Conservation (phyloP, 2,329 filamentous ascomycete genomes). For the Emmonsiellopsis sp. region DNA sequence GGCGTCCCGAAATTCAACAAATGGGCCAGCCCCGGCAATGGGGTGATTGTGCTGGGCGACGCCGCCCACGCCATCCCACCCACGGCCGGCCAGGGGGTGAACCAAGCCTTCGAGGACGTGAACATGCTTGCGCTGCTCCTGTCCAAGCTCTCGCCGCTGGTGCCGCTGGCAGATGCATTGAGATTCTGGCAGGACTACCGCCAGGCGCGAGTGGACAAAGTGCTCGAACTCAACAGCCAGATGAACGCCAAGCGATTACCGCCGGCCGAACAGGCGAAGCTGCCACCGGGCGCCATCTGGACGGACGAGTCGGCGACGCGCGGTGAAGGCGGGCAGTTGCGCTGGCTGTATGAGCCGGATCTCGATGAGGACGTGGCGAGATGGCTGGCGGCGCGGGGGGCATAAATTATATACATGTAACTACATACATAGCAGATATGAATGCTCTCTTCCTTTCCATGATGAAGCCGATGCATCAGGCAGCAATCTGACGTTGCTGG, state of each 20-base stretch:
- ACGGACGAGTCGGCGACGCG: not conserved
- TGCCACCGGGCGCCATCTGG: not conserved
- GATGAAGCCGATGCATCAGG: too few species aligned
- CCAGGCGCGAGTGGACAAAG: constrained; percentile 38
- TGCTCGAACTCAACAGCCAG: constrained; percentile 40
- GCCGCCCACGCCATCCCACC: constrained; percentile 55
- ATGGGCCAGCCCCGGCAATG: constrained; percentile 31
- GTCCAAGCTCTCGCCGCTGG: constrained; percentile 15
- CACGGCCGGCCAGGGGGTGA: constrained; percentile 50
- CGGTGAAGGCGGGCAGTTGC: not conserved
- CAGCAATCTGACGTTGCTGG: too few species aligned
- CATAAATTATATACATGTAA: not conserved
- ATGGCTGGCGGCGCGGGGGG: not conserved
- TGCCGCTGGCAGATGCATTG: constrained; percentile 19
- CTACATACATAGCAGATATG: too few species aligned
- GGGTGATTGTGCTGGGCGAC: constrained; percentile 47
- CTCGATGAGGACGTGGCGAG: not conserved
- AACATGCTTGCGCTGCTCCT: constrained; percentile 36
- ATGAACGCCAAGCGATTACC: constrained; percentile 42
- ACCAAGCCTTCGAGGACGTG: constrained; percentile 48
- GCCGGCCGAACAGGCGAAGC: not conserved
- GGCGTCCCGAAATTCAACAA: constrained; percentile 37
- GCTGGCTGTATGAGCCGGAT: not conserved
- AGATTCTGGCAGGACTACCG: constrained; percentile 41
- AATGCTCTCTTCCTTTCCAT: too few species aligned